Evolutionary conservation across 2,329 filamentous ascomycete species (phyloP), one percentile per base, ranked within the genome.

Genomic region (Hypoxylon sp.): DNA sequence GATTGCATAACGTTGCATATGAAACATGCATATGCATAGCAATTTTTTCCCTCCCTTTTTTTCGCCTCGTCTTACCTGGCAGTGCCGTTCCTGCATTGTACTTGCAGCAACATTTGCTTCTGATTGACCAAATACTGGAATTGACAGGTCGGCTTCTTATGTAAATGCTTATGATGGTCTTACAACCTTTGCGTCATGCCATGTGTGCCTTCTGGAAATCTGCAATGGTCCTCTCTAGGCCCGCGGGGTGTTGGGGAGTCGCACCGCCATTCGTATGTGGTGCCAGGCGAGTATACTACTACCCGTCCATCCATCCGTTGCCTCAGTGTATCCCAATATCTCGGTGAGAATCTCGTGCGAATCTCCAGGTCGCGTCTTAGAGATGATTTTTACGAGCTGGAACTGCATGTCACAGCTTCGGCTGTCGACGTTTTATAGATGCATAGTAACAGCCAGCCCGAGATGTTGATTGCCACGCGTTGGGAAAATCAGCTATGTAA

Each of bases 1-100:
- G 10, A 38, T 36, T 67, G 52, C 67, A 66, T 68, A 59, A 68
- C 55, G 50, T 70, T 65, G 65, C 68, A 70, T 67, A 38, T 36
- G 21, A 60, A 50, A 57, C 56, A 61, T 64, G 55, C 60, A 60
- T 50, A 43, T 57, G 59, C 49, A 58, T 57, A 52, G 32, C 51
- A n/a, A 49, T 30, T 60, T 49, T 43, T 52, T 52, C 36, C 21
- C 19, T 52, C 43, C 45, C 14, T 43, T 57, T 50, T 53, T 41
- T 50, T 68, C 38, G 36, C 49, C 49, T 60, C 32, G 64, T 62
- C 52, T 63, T 57, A 69, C 57, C 52, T 30, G 36, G 28, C 28
- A 36, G 49, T 34, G 48, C 41, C 55, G 67, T 69, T 68, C 64
- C 68, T 67, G 67, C 67, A 70, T 70, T 43, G 38, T 43, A 52